phyloP scores from a whole-genome alignment of 768 basidiomycete genomes.

The Suillus hirtellus region DNA sequence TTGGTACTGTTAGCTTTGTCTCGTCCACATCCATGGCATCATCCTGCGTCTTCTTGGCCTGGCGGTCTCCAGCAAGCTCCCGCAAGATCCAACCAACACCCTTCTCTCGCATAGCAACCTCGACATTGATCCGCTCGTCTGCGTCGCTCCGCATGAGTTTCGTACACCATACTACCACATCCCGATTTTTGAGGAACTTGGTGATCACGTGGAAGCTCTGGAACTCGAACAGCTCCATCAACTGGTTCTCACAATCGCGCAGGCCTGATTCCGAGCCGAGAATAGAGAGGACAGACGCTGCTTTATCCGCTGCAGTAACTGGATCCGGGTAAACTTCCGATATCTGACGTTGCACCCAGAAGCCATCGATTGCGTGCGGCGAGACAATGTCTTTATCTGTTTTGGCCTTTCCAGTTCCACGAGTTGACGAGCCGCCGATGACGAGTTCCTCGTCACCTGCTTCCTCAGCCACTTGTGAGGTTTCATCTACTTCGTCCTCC shows the following conservation, averaged over 20 bases:
- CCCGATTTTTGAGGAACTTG: conserved; percentile 91
- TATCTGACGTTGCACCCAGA: conserved; percentile 98
- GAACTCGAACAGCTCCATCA: conserved; percentile 97
- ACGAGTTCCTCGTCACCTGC: conserved; percentile 71
- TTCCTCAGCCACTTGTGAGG: conserved; percentile 42
- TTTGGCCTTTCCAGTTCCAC: conserved; percentile 46
- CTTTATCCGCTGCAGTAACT: conserved; percentile 91
- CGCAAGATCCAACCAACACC: conserved; percentile 94
- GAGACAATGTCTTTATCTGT: conserved; percentile 79
- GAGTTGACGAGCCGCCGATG: conserved; percentile 65
- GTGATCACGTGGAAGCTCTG: conserved; percentile 88
- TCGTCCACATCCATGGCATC: conserved; percentile 85
- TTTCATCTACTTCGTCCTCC: conserved; percentile 41
- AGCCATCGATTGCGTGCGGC: conserved; percentile 90
- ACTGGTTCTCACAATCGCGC: conserved; percentile 92
- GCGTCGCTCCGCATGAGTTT: conserved; percentile 89
- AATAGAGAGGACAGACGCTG: conserved; percentile 77
- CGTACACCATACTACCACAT: conserved; percentile 97
- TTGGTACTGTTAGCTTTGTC: conserved; percentile 56
- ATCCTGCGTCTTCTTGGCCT: conserved; percentile 46
- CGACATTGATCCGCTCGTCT: conserved; percentile 87
- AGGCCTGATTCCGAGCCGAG: conserved; percentile 84
- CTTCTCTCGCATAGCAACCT: conserved; percentile 98
- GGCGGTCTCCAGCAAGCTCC: conserved; percentile 82
- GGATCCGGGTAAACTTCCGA: conserved; percentile 91